phyloP scores from a whole-genome alignment of 352 stramenopile species.

The Globisporangium polare region DNA sequence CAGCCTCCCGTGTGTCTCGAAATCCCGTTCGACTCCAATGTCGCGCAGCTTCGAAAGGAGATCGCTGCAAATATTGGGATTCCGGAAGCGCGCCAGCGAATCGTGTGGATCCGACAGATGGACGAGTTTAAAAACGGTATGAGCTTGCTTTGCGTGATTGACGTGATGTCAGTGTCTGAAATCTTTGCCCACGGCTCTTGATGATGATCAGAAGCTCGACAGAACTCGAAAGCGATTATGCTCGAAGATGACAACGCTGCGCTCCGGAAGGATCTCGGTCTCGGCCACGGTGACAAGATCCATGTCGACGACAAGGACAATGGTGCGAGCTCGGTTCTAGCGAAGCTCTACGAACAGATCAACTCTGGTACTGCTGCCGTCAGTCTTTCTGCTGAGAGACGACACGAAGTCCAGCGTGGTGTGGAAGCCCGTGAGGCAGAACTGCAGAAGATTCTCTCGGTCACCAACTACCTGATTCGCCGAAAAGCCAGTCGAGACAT shows the following conservation, averaged over 20 bases:
- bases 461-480: conserved; percentile 79
- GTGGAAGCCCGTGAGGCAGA: conserved; percentile 83
- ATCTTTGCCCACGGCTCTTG: neutral
- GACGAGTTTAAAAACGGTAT: conserved; percentile 81
- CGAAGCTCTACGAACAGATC: conserved; percentile 81
- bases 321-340: conserved; percentile 73
- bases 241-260: conserved; percentile 62
- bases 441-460: conserved; percentile 76
- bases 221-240: conserved; percentile 61
- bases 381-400: conserved; percentile 79
- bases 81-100: conserved; percentile 73
- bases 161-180: neutral
- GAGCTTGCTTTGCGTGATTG: neutral
- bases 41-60: conserved; percentile 66
- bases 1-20: conserved; percentile 78
- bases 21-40: conserved; percentile 74
- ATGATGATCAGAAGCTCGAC: conserved; percentile 50
- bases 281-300: conserved; percentile 87
- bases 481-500: conserved; percentile 50
- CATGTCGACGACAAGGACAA: conserved; percentile 82
- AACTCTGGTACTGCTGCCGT: conserved; percentile 78
- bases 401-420: conserved; percentile 83
- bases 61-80: conserved; percentile 83
- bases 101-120: conserved; percentile 87
- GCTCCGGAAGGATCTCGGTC: conserved; percentile 78